Evolutionary conservation across 768 basidiomycete species (phyloP), one percentile per base, ranked within the genome.

Genomic region (Kwoniella newhampshirensis): DNA sequence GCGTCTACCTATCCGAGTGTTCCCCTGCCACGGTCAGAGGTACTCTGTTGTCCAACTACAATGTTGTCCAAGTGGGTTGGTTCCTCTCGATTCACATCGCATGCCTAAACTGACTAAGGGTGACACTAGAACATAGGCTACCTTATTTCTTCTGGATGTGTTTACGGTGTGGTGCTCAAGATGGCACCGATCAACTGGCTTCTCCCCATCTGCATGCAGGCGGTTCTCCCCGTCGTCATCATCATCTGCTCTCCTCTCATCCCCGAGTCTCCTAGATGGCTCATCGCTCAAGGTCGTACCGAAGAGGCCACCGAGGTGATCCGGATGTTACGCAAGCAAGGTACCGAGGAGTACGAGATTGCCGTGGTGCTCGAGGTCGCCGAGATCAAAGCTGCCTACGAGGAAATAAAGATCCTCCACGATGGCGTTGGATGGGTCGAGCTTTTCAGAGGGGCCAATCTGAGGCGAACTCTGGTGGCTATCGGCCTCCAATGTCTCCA

Each of bases 401-500:
- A n/a, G n/a, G n/a, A n/a, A n/a, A n/a, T n/a, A n/a, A n/a, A n/a
- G n/a, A n/a, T n/a, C n/a, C n/a, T n/a, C n/a, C n/a, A n/a, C n/a
- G n/a, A n/a, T n/a, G n/a, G n/a, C n/a, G 20, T 30, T 7, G 48
- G 48, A 27, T 49, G 48, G 48, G 18, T 49, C 6, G 32, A 49
- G 20, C 32, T 60, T 11, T 61, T 61, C 54, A 47, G 53, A 18
- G 49, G 54, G 7, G 36, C 32, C 20, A 49, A 63, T 23, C 49
- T 63, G 17, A 51, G 61, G 8, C 44, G 61, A 11, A 63, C 61
- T 7, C 39, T 63, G 18, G 40, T 63, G 23, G 61, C 45, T 18
- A 36, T 52, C 21, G 61, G 56, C 21, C 27, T 58, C 23, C 51
- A 32, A n/a, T 54, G 51, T 51, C 40, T 63, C 13, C 57, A 58